A percentile compares a stretch with the other conserved stretches of the same genome.
Conservation (phyloP, 2,329 filamentous ascomycete species). For the Ramularia collo-cygni region DNA sequence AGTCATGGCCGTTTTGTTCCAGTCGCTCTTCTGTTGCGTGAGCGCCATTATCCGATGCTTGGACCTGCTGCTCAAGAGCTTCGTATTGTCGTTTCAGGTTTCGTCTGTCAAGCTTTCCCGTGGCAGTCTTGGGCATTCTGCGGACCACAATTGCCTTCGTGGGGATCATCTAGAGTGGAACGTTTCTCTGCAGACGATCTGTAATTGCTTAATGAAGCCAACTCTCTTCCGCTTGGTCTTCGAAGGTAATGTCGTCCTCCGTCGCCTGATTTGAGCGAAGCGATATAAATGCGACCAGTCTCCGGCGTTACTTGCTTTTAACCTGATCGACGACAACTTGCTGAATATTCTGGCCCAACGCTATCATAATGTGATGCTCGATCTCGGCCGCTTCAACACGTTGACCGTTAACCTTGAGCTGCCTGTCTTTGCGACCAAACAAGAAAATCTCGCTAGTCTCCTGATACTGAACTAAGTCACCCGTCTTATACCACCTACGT, state of each 20-base stretch:
- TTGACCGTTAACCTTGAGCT: constrained; percentile 1
- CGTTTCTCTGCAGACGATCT: not conserved
- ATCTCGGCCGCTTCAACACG: constrained; percentile 2
- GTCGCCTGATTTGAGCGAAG: not conserved
- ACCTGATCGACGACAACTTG: constrained; percentile 3
- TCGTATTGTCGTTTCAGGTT: constrained; percentile 1
- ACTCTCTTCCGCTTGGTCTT: too few species aligned
- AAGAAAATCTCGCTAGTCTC: constrained; percentile 2
- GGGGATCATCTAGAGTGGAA: not conserved
- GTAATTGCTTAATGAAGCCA: not conserved
- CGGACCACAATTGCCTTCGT: not conserved
- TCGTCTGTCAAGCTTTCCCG: constrained; percentile 3
- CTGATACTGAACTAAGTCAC: constrained; percentile 3
- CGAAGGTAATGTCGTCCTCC: not conserved
- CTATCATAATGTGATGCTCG: constrained; percentile 2
- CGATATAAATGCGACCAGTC: not conserved
- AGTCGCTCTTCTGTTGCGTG: not conserved
- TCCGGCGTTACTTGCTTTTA: not conserved
- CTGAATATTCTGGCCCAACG: not conserved
- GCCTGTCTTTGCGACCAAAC: not conserved
- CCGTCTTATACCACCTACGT: constrained; percentile 12
- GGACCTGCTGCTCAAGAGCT: not conserved
- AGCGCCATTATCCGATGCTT: not conserved
- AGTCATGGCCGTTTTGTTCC: not conserved
- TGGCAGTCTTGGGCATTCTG: constrained; percentile 1